A percentile compares a stretch with the other conserved stretches of the same genome.
Conservation (phyloP, 345 rosid genomes). For the Brassica napus region DNA sequence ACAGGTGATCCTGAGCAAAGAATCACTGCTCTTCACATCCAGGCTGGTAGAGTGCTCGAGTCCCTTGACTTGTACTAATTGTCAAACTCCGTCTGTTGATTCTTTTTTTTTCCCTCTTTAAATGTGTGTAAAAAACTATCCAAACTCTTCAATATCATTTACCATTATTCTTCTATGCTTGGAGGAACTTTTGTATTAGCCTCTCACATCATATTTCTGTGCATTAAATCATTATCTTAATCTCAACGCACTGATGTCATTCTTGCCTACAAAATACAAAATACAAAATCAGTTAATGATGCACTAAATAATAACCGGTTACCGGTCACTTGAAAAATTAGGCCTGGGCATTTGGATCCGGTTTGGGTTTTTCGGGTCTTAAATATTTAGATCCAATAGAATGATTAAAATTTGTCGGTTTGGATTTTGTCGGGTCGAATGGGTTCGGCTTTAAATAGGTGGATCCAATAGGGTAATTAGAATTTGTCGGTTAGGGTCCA, state of each 20-base stretch:
- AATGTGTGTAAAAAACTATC: constrained; percentile 16
- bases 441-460: no score
- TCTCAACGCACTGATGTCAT: background rate
- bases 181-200: background rate
- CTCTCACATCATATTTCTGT: background rate
- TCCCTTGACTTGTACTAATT: constrained; percentile 72
- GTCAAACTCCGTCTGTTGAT: background rate
- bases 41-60: constrained; percentile 92
- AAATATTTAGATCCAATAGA: no score
- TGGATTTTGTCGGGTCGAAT: no score
- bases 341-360: no score
- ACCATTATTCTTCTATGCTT: background rate
- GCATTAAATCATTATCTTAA: background rate
- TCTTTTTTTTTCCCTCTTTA: background rate
- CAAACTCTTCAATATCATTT: background rate
- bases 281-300: no score
- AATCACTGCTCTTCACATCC: constrained; percentile 78
- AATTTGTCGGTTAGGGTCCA: no score
- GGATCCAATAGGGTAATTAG: no score
- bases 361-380: no score
- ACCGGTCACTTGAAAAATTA: no score
- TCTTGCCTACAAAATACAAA: no score
- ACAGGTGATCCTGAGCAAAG: constrained; percentile 87
- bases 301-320: no score
- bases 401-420: no score